Evolutionary conservation across 148 eudicot genomes (phyloP).

Genomic region (Rhododendron molle): DNA sequence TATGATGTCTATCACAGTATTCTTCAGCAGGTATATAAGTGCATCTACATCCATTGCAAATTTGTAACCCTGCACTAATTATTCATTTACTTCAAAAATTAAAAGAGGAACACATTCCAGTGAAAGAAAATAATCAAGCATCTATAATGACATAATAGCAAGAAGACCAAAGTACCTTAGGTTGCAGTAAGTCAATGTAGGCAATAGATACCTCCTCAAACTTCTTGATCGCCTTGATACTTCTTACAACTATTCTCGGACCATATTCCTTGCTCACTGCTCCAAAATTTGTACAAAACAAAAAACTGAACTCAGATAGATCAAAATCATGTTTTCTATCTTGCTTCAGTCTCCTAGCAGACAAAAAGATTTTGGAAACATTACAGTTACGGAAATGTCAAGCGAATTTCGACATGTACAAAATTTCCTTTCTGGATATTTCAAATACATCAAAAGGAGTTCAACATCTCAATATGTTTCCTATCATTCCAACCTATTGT

Average conservation of each 20-base stretch:
- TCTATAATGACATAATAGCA: not conserved
- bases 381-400: not conserved
- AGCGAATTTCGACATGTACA: not conserved
- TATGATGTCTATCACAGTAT: not conserved
- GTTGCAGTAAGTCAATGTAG: slow-evolving; percentile 67
- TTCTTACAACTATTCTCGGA: slow-evolving; percentile 48
- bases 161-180: slow-evolving; percentile 33
- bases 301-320: not conserved
- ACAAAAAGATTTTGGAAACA: not conserved
- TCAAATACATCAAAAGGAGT: not conserved
- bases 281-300: not conserved
- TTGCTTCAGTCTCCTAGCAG: not conserved
- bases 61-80: not conserved
- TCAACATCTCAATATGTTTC: not conserved
- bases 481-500: not conserved
- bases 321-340: not conserved
- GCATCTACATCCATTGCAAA: not conserved
- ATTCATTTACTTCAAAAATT: not conserved
- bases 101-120: not conserved
- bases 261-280: slow-evolving; percentile 43
- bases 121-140: not conserved
- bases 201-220: slow-evolving; percentile 68
- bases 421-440: not conserved
- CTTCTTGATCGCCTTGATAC: slow-evolving; percentile 42
- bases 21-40: not conserved